Evolutionary conservation across 2,329 filamentous ascomycete species (phyloP).

Genomic region (Thelonectria discophora): DNA sequence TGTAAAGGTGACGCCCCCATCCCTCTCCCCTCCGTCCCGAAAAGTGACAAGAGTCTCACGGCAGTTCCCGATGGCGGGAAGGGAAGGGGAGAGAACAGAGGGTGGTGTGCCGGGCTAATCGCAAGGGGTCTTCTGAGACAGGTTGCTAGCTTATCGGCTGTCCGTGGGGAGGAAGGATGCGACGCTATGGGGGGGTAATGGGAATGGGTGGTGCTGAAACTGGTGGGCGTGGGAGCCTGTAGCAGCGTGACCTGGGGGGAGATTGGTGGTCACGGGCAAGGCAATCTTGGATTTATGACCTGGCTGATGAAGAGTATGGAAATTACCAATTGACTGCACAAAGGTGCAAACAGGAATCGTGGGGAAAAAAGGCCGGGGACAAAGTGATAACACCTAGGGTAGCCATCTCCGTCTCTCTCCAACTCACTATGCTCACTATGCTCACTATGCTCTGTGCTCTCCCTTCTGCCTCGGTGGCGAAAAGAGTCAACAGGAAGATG

Average conservation of each 20-base stretch:
- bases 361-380: background rate
- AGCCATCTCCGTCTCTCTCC: background rate
- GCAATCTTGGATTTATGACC: background rate
- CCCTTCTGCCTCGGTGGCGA: background rate
- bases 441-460: no score
- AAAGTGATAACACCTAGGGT: conserved; percentile 2
- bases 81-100: conserved; percentile 23
- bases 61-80: conserved; percentile 1
- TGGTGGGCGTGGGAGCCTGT: background rate
- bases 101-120: conserved; percentile 34
- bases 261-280: conserved; percentile 28
- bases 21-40: background rate
- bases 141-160: background rate
- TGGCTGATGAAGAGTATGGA: background rate
- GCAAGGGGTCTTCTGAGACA: conserved; percentile 7
- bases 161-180: background rate
- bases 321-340: background rate
- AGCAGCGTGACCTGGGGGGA: conserved; percentile 31
- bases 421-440: no score
- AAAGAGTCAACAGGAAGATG: conserved; percentile 22
- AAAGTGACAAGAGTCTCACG: conserved; percentile 11
- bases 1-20: background rate
- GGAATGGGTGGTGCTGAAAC: conserved; percentile 34
- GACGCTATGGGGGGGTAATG: no score
- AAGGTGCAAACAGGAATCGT: background rate